These are phyloP conservation scores for Corymbia maculata DNA, from an alignment of 345 rosid genomes.

Conservation along the genomic window DNA sequence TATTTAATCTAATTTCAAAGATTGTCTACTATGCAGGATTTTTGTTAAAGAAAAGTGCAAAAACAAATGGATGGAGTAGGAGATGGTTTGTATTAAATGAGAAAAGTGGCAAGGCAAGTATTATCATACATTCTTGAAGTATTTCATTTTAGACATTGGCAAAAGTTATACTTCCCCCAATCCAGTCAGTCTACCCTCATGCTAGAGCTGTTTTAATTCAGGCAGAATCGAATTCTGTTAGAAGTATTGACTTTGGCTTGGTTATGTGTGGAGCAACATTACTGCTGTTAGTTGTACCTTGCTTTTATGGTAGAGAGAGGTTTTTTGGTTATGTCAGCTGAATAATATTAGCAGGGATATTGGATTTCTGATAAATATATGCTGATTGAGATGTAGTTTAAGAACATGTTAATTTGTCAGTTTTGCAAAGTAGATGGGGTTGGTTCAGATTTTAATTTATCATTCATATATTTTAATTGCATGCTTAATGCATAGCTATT, in stretches of 20 bases:
- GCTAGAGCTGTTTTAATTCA: neutral
- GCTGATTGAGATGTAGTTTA: neutral
- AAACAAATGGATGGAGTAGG: slow-evolving; percentile 86
- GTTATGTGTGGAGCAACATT: neutral
- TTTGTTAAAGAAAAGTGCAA: slow-evolving; percentile 86
- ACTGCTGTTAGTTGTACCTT: neutral
- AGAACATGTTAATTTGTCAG: neutral
- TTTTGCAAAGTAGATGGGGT: neutral
- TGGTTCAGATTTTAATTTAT: neutral
- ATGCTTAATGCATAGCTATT: neutral
- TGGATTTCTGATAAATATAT: neutral
- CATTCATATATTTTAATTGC: neutral
- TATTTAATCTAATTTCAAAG: neutral
- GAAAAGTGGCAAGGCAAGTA: slow-evolving; percentile 89
- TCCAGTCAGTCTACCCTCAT: neutral
- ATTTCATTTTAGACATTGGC: neutral
- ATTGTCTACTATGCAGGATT: slow-evolving; percentile 46
- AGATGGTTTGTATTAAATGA: slow-evolving; percentile 97
- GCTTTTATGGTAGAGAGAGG: neutral
- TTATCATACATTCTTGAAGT: neutral
- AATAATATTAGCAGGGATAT: neutral
- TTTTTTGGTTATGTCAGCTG: neutral
- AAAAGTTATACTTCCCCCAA: neutral
- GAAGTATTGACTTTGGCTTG: neutral
- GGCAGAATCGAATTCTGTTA: neutral